Evolutionary conservation across 192 early-diverging fungal species (phyloP).

Genomic region (Chytriomyces confervae): DNA sequence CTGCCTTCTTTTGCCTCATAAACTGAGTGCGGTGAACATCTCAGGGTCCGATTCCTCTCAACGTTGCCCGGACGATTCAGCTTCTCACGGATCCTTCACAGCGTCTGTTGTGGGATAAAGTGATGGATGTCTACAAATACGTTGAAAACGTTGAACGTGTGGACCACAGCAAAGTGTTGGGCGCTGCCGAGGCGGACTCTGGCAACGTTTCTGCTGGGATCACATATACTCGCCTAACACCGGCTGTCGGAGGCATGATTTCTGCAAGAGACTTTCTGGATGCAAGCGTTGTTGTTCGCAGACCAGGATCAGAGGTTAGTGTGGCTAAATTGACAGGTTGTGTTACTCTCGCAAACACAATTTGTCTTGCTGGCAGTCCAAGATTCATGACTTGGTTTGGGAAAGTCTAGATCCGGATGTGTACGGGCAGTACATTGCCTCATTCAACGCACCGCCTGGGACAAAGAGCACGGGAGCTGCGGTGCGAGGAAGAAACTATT

Average conservation of each 20-base stretch:
- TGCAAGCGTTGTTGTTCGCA: not conserved
- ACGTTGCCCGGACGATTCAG: not conserved
- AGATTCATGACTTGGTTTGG: constrained; percentile 22
- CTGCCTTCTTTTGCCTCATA: not conserved
- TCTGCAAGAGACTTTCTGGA: constrained; percentile 19
- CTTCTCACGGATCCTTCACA: constrained; percentile 9
- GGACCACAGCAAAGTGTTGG: not conserved
- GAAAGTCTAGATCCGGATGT: not conserved
- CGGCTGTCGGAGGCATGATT: constrained; percentile 29
- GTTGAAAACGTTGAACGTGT: not conserved
- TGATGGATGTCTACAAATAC: constrained; percentile 8
- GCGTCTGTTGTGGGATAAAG: constrained; percentile 13
- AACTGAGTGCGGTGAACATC: not conserved
- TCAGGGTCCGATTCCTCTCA: constrained; percentile 1
- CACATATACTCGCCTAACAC: constrained; percentile 7
- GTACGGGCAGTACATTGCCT: not conserved
- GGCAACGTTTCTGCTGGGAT: not conserved
- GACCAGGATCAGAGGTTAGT: constrained; percentile 1
- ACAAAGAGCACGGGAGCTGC: not conserved
- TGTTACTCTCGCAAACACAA: not conserved
- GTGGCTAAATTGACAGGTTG: not conserved
- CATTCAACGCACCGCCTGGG: not conserved
- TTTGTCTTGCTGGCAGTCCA: not conserved
- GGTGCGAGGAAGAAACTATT: constrained; percentile 15
- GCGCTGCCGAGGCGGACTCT: not conserved